Evolutionary conservation across 2,329 filamentous ascomycete species (phyloP).

Genomic region (Cladophialophora bantiana): DNA sequence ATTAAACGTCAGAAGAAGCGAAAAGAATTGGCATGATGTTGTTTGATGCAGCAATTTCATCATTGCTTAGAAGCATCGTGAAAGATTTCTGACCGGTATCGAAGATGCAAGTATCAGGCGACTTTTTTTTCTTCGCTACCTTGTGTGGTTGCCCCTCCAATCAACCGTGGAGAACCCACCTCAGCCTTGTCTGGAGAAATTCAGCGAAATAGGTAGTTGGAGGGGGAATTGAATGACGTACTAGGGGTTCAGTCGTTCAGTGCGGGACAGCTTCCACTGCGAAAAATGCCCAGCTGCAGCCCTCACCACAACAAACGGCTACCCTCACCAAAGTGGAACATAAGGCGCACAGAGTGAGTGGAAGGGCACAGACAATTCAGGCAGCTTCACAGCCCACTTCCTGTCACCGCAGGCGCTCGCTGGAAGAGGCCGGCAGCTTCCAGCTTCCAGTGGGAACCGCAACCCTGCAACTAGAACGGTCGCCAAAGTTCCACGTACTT

Average conservation of each 20-base stretch:
- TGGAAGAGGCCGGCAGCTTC: slow-evolving; percentile 19
- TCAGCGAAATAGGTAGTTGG: neutral
- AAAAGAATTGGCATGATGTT: neutral
- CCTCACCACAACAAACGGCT: neutral
- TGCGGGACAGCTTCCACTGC: slow-evolving; percentile 15
- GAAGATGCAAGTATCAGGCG: neutral
- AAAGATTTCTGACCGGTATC: slow-evolving; percentile 1
- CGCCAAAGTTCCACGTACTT: slow-evolving; percentile 18
- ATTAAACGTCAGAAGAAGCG: neutral
- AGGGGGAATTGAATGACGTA: neutral
- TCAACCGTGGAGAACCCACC: neutral
- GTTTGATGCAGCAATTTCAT: neutral
- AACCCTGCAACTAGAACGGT: slow-evolving; percentile 14
- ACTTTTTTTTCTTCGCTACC: neutral
- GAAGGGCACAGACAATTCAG: slow-evolving; percentile 3
- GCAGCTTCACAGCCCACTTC: slow-evolving; percentile 11
- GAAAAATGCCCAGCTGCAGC: slow-evolving; percentile 5
- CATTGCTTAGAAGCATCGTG: slow-evolving; percentile 9
- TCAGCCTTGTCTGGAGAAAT: slow-evolving; percentile 11
- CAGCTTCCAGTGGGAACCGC: slow-evolving; percentile 14
- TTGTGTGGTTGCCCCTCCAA: neutral
- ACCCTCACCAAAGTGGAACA: neutral
- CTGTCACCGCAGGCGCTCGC: neutral
- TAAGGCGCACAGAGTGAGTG: neutral
- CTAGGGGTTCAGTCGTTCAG: neutral